Evolutionary conservation across 2,329 filamentous ascomycete species (phyloP), one percentile per base, ranked within the genome.

Genomic region (Venturia oleaginea): DNA sequence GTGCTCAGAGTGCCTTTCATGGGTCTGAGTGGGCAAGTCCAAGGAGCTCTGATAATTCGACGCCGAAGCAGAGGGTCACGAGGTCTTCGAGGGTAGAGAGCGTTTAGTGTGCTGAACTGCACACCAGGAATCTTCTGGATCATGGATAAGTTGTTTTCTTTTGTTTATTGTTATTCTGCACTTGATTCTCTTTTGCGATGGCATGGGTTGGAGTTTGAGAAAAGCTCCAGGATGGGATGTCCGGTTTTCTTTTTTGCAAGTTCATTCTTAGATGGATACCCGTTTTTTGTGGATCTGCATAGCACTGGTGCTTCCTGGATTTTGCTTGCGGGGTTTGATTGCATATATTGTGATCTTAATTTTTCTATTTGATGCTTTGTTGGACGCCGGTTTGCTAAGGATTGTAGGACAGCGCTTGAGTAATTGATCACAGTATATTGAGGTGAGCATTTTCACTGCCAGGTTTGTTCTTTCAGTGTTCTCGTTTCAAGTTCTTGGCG

Each of bases 1-100:
- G 51, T n/a, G 51, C 51, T 57, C 51, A 57, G 30, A 57, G 51
- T 57, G 27, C 27, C 4, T 57, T 57, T 34, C 51, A 57, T 34
- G 51, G 51, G 51, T 57, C 51, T 19, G 51, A 57, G 30, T 57
- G 51, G 51, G 30, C 30, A 19, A 57, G 51, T 57, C 30, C 51
- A 3, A 34, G 19, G 30, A 34, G 19, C 19, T 34, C 51, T 34
- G 4, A n/a, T 3, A 34, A n/a, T 34, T 34, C 51, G 15, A 32
- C 51, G 27, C 51, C 51, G 30, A 57, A 57, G 51, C 51, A 57
- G 51, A 19, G 27, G 27, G 3, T 8, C 6, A 27, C 7, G 15
- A 57, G 51, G 17, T 34, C 30, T 57, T n/a, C 17, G 8, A 19
- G 30, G 15, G 22, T 34, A 15, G 30, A 27, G 3, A 34, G 15